Evolutionary conservation across 768 basidiomycete species (phyloP).

Genomic region (Russula griseocarnosa): DNA sequence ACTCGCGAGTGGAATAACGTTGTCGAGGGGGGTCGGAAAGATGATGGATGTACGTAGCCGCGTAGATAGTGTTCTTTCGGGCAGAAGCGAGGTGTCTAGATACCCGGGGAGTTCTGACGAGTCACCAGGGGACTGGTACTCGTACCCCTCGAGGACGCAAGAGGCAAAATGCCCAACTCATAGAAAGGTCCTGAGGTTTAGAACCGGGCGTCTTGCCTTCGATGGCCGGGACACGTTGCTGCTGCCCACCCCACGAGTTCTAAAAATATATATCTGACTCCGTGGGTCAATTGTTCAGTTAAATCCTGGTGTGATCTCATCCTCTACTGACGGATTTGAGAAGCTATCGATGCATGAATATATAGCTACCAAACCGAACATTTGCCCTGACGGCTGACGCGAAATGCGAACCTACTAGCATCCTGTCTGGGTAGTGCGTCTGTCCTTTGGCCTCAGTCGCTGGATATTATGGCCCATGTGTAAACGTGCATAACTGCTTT

Average conservation of each 20-base stretch:
- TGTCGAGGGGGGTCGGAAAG: constrained; percentile 3
- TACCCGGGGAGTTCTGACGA: constrained; percentile 23
- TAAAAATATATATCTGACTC: constrained; percentile 2
- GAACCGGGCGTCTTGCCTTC: constrained; percentile 23
- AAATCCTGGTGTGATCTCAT: too few species aligned
- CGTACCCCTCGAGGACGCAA: constrained; percentile 21
- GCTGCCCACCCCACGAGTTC: constrained; percentile 13
- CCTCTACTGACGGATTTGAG: too few species aligned
- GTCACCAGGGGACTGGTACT: constrained; percentile 18
- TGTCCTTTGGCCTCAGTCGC: too few species aligned
- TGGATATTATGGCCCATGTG: too few species aligned
- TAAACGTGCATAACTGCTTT: too few species aligned
- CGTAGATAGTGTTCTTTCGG: not conserved
- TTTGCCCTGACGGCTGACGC: too few species aligned
- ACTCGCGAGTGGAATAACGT: not conserved
- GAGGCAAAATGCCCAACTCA: constrained; percentile 19
- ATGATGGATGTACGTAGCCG: too few species aligned
- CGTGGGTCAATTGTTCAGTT: too few species aligned
- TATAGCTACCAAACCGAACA: too few species aligned
- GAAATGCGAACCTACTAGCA: too few species aligned
- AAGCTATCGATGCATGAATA: too few species aligned
- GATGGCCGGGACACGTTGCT: constrained; percentile 17
- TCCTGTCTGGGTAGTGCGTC: too few species aligned
- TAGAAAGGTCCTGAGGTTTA: constrained; percentile 20
- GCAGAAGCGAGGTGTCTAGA: constrained; percentile 15